Evolutionary conservation across 2,329 filamentous ascomycete species (phyloP).

Genomic region (Knoxdaviesia capensis): DNA sequence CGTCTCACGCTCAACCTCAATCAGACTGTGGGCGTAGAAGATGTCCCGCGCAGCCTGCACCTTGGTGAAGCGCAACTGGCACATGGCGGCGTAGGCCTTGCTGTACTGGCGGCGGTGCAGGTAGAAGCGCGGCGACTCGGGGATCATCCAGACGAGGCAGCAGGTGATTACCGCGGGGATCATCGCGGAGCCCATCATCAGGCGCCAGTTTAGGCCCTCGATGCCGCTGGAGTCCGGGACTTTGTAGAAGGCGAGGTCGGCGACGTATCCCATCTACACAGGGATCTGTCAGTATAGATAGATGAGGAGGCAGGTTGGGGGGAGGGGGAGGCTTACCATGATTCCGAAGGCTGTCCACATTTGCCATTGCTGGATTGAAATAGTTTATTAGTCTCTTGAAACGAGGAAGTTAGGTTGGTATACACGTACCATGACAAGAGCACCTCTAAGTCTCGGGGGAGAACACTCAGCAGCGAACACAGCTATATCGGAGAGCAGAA

Average conservation of each 20-base stretch:
- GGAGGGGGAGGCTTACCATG: slow-evolving; percentile 11
- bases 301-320: background rate
- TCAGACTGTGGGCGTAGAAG: slow-evolving; percentile 34
- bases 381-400: too few relatives aligned
- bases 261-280: slow-evolving; percentile 27
- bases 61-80: slow-evolving; percentile 25
- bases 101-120: slow-evolving; percentile 23
- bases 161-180: slow-evolving; percentile 38
- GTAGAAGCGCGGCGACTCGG: slow-evolving; percentile 30
- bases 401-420: too few relatives aligned
- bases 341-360: slow-evolving; percentile 32
- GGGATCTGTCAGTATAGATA: background rate
- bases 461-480: slow-evolving; percentile 51
- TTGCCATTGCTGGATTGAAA: slow-evolving; percentile 2
- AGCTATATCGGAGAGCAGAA: slow-evolving; percentile 9
- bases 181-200: slow-evolving; percentile 50
- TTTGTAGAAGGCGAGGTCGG: slow-evolving; percentile 39
- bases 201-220: slow-evolving; percentile 40
- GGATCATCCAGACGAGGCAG: slow-evolving; percentile 27
- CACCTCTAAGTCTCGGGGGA: slow-evolving; percentile 42
- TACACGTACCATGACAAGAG: slow-evolving; percentile 37
- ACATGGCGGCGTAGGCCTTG: slow-evolving; percentile 26
- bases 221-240: slow-evolving; percentile 28
- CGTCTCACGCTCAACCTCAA: slow-evolving; percentile 30
- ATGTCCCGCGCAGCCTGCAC: slow-evolving; percentile 34